A percentile compares a stretch with the other conserved stretches of the same genome.
phyloP scores from a whole-genome alignment of 2,329 filamentous ascomycete genomes.

The Trichoderma koningiopsis region DNA sequence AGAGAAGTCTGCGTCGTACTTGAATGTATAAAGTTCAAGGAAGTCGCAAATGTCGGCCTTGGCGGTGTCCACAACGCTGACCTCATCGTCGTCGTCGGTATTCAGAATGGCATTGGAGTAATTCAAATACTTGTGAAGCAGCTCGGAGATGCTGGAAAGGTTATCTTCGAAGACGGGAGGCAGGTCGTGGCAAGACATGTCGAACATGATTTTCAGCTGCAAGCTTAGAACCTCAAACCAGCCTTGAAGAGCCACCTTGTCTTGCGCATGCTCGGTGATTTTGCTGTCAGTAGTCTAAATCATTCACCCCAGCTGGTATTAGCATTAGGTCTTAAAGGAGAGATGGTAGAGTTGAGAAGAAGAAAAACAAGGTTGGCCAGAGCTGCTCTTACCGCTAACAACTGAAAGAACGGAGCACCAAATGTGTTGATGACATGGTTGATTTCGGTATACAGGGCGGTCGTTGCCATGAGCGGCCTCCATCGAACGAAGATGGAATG shows the following conservation, averaged over 20 bases:
- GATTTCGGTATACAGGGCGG: constrained; percentile 92
- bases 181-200: constrained; percentile 95
- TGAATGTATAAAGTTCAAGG: constrained; percentile 86
- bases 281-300: constrained; percentile 65
- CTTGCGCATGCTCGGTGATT: constrained; percentile 73
- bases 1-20: constrained; percentile 94
- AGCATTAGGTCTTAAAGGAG: constrained; percentile 18
- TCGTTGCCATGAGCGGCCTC: constrained; percentile 90
- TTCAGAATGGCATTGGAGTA: constrained; percentile 83
- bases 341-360: not conserved
- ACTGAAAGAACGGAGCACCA: constrained; percentile 76
- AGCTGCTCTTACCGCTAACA: constrained; percentile 65
- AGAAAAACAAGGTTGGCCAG: not conserved
- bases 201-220: constrained; percentile 89
- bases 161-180: constrained; percentile 94
- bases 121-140: constrained; percentile 89
- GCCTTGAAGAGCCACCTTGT: constrained; percentile 72
- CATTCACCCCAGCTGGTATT: constrained; percentile 24
- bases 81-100: constrained; percentile 87
- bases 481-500: constrained; percentile 98
- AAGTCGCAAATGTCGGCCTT: constrained; percentile 94
- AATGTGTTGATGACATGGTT: constrained; percentile 92
- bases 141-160: constrained; percentile 70
- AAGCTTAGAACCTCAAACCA: constrained; percentile 87
- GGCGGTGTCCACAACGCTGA: constrained; percentile 79